Percentiles rank a stretch among this genome's conserved stretches.
phyloP scores from a whole-genome alignment of 2,329 filamentous ascomycete species.

The Colletotrichum chlorophyti region DNA sequence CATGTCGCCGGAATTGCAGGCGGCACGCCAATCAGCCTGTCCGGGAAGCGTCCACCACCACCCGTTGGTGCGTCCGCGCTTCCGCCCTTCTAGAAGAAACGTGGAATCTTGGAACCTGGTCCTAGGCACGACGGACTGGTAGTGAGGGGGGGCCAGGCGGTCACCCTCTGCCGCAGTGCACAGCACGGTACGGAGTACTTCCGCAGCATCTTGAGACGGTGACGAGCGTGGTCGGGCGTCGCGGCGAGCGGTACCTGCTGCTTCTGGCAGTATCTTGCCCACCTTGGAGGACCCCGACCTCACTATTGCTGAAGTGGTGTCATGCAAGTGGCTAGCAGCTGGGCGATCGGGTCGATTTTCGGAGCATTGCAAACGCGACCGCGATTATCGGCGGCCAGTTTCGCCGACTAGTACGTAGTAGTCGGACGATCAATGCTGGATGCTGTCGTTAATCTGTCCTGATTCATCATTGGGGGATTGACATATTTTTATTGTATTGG shows the following conservation, averaged over 20 bases:
- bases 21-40: slow-evolving; percentile 1
- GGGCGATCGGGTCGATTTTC: slow-evolving; percentile 11
- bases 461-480: background rate
- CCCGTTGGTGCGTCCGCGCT: slow-evolving; percentile 3
- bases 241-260: no score
- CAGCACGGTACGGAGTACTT: no score
- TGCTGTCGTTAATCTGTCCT: slow-evolving; percentile 14
- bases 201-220: no score
- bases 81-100: slow-evolving; percentile 26
- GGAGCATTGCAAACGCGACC: no score
- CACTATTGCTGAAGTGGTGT: slow-evolving; percentile 6
- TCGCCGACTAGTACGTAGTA: no score
- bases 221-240: no score
- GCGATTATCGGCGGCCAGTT: no score
- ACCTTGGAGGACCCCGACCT: background rate
- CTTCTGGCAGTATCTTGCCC: no score
- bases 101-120: background rate
- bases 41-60: no score
- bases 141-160: no score
- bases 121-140: background rate
- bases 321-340: slow-evolving; percentile 14
- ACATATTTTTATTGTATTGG: slow-evolving; percentile 1
- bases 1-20: background rate
- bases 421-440: background rate
- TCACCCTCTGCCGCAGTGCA: no score